Conservation (phyloP, 1,139 yeast genomes). For the Blastobotrys persicus region DNA sequence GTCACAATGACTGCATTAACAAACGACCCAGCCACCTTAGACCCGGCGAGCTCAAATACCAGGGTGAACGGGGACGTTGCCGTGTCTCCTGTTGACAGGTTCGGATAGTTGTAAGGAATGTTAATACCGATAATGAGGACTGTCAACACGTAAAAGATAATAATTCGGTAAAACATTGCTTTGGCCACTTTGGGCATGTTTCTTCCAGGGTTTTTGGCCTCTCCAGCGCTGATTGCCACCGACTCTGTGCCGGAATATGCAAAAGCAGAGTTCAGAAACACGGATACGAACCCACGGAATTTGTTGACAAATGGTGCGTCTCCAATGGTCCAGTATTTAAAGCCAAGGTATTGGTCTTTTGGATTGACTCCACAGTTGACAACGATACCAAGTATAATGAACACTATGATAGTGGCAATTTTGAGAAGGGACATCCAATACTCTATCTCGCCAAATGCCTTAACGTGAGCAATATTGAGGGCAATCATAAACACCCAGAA, state of each 20-base stretch:
- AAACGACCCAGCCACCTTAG: conserved; percentile 47
- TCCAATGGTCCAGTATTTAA: conserved; percentile 48
- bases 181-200: conserved; percentile 57
- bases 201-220: conserved; percentile 55
- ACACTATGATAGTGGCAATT: conserved; percentile 52
- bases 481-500: conserved; percentile 55
- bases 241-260: conserved; percentile 69
- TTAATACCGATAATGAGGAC: conserved; percentile 47
- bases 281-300: conserved; percentile 49
- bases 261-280: conserved; percentile 58
- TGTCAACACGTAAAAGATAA: conserved; percentile 46
- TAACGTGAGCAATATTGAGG: conserved; percentile 54
- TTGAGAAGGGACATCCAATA: conserved; percentile 64
- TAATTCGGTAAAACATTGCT: conserved; percentile 54
- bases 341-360: conserved; percentile 46
- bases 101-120: conserved; percentile 46
- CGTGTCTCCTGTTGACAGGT: conserved; percentile 40
- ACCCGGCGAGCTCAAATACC: conserved; percentile 52
- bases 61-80: conserved; percentile 63
- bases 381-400: conserved; percentile 57
- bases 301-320: conserved; percentile 58
- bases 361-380: conserved; percentile 60
- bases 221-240: conserved; percentile 64
- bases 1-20: conserved; percentile 52
- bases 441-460: conserved; percentile 61